These are phyloP conservation scores for Zanthoxylum bungeanum DNA, from an alignment of 345 rosid species.

Conservation along the genomic window DNA sequence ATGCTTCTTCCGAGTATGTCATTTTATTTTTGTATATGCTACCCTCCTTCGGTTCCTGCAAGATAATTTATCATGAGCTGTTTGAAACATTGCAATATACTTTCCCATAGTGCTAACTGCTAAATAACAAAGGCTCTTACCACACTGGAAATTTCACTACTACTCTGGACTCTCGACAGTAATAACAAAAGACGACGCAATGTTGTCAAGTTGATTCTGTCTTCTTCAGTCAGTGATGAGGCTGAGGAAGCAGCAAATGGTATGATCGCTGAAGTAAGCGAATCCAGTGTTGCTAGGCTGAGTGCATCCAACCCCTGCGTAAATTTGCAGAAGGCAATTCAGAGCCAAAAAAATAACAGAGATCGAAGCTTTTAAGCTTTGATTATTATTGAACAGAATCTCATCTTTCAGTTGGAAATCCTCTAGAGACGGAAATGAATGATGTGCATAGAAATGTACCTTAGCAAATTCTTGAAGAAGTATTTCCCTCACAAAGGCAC, in stretches of 20 bases:
- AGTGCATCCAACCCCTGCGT: conserved; percentile 88
- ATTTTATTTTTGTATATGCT: conserved; percentile 28
- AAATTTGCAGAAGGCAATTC: conserved; percentile 12
- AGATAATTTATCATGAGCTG: conserved; percentile 7
- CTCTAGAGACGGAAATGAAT: neutral
- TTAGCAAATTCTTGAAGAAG: conserved; percentile 81
- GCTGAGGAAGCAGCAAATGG: conserved; percentile 46
- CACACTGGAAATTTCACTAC: conserved; percentile 23
- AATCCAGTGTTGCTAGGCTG: conserved; percentile 75
- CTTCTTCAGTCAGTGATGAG: conserved; percentile 69
- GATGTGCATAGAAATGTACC: conserved; percentile 36
- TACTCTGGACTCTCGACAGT: conserved; percentile 48
- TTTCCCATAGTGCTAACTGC: neutral
- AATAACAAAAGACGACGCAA: conserved; percentile 63
- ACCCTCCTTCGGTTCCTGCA: conserved; percentile 42
- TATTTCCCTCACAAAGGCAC: conserved; percentile 80
- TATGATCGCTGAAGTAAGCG: conserved; percentile 48
- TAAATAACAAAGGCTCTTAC: conserved; percentile 31
- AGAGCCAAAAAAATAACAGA: neutral
- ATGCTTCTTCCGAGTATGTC: conserved; percentile 33
- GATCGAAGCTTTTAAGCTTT: neutral
- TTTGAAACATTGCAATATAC: neutral
- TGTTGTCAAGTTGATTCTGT: conserved; percentile 63
- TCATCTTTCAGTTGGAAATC: neutral
- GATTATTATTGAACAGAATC: neutral